Base-by-base conservation (phyloP, 2,329 filamentous ascomycete genomes). In the Colletotrichum gloeosporioides region DNA sequence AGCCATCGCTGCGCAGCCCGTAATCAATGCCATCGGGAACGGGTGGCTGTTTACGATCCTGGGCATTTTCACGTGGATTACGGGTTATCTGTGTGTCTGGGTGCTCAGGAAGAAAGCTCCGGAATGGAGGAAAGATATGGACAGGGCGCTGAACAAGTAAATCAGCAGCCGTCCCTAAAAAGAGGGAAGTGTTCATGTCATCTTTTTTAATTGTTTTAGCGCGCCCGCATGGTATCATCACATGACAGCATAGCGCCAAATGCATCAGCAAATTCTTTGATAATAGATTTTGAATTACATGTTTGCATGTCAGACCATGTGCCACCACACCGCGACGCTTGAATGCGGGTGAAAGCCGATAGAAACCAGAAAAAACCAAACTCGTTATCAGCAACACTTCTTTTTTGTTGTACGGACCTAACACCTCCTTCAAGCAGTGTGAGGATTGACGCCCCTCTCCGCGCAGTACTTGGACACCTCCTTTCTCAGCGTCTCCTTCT, bases 401-500 rank as follows among this genome's bases (percentile, higher is more conserved):
- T 31, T 22, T 7, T 59, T 59, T 3, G 7, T 25, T 64, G 18
- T 44, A 10, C 6, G 25, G 32, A 22, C n/a, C 13, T 1, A 18
- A 27, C 31, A 22, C 57, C 18, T 10, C 16, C 34, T 44, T n/a
- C 18, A 64, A 39, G 32, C 29, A 16, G 39, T 36, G 6, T 63
- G 39, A 12, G 70, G 34, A 15, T 69, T 65, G 8, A 89, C 87
- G 0, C 88, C 88, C 57, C 93, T 87, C 85, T 95, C 93, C 61
- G 87, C 87, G 80, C 94, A 95, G 82, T 95, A 96, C 86, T 93
- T 94, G 76, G 90, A 90, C 8, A 96, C 94, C 86, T 96, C 94
- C 87, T 94, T 95, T 76, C 87, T 87, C 81, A 96, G 84, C 73
- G 89, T 93, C 69, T 92, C 90, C 76, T 89, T 89, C 87, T 95